Percentiles rank a stretch among this genome's conserved stretches.
These are phyloP conservation scores for Blattamonas nauphoetae DNA, from an alignment of 78 protist species.

Conservation along the genomic window DNA sequence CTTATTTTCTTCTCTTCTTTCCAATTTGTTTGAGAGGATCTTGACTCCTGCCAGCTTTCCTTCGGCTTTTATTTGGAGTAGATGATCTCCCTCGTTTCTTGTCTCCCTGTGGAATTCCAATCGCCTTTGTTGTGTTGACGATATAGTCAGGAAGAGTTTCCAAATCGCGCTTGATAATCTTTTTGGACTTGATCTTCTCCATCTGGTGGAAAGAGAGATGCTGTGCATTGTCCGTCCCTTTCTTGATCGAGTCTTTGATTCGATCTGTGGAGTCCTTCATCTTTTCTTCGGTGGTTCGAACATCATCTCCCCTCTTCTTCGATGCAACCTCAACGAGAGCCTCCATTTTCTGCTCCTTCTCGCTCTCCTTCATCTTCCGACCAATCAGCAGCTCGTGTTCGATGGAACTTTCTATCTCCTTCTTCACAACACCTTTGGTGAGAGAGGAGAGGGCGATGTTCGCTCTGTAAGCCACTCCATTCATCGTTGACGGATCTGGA, in stretches of 20 bases:
- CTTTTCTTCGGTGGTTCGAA: not conserved
- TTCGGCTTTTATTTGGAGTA: too few species aligned
- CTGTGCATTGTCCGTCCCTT: not conserved
- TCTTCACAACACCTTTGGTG: not conserved
- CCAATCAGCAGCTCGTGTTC: not conserved
- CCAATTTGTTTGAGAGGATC: too few species aligned
- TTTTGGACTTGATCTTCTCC: not conserved
- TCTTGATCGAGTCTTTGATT: not conserved
- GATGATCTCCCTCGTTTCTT: not conserved
- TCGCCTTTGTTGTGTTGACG: not conserved
- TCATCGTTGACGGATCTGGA: not conserved
- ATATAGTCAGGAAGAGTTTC: not conserved
- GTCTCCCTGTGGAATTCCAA: not conserved
- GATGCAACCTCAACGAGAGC: not conserved
- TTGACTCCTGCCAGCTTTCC: too few species aligned
- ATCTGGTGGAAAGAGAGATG: too few species aligned
- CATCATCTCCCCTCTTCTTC: not conserved
- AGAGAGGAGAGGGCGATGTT: not conserved
- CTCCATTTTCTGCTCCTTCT: too few species aligned
- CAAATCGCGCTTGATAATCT: not conserved
- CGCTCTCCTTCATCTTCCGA: not conserved
- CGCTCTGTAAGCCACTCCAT: not conserved
- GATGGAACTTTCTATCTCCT: not conserved
- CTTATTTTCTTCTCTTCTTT: too few species aligned
- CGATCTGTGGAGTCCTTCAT: not conserved